A percentile compares a stretch with the other conserved stretches of the same genome.
These are phyloP conservation scores for Hortiboletus flavorubellus DNA, from an alignment of 768 basidiomycete species.

Conservation along the genomic window DNA sequence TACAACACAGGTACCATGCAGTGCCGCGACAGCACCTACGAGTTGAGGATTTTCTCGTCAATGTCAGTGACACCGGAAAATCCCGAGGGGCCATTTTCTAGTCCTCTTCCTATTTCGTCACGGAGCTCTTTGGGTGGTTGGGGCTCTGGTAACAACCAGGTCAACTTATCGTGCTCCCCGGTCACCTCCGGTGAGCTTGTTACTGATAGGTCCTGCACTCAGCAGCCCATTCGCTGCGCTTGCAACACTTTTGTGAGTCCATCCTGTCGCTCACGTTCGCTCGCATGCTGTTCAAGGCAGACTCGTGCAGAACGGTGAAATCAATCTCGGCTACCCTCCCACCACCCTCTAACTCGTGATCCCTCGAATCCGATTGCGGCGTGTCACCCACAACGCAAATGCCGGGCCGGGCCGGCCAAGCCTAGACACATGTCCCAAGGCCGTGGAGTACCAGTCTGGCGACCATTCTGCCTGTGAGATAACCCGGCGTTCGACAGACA, in stretches of 20 bases:
- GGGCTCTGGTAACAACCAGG: neutral
- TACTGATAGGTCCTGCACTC: neutral
- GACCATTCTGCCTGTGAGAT: too few relatives aligned
- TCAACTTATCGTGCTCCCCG: slow-evolving; percentile 1
- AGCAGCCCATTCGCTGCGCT: slow-evolving; percentile 1
- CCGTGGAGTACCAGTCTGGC: too few relatives aligned
- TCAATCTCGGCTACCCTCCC: neutral
- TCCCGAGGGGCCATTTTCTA: neutral
- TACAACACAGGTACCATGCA: slow-evolving; percentile 41
- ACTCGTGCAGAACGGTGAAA: neutral
- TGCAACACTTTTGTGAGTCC: neutral
- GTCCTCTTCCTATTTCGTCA: neutral
- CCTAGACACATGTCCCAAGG: neutral
- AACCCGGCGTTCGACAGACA: too few relatives aligned
- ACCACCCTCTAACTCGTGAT: neutral
- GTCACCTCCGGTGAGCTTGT: neutral
- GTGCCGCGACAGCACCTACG: slow-evolving; percentile 1
- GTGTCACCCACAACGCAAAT: neutral
- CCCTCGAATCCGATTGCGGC: neutral
- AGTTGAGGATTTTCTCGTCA: neutral
- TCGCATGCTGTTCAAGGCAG: neutral
- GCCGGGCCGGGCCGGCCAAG: neutral
- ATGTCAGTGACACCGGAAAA: neutral
- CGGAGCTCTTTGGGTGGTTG: neutral
- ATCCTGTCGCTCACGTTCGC: neutral